These are phyloP conservation scores for Hypoxylon rickii DNA, from an alignment of 495 filamentous ascomycete genomes.

Conservation along the genomic window DNA sequence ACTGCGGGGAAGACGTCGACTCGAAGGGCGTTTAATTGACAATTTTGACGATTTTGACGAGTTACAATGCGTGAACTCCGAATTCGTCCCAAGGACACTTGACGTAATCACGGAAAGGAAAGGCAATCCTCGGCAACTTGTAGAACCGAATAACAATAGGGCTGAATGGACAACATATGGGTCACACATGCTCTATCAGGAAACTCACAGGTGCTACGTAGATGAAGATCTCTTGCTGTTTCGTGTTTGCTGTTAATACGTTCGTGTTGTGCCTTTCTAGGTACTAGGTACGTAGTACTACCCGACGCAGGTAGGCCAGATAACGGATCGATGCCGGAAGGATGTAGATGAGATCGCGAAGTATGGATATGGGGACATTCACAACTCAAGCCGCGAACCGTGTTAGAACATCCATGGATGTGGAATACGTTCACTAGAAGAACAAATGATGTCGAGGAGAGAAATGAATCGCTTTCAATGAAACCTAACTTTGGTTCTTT, in stretches of 20 bases:
- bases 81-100: background rate
- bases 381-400: too few species aligned
- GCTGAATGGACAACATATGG: constrained; percentile 3
- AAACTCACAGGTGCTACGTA: background rate
- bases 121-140: background rate
- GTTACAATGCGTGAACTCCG: background rate
- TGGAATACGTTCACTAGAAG: too few species aligned
- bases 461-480: too few species aligned
- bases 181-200: background rate
- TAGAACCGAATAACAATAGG: constrained; percentile 5
- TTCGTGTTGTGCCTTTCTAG: background rate
- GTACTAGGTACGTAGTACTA: too few species aligned
- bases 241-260: background rate
- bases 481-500: too few species aligned
- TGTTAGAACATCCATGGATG: too few species aligned
- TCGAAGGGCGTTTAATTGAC: constrained; percentile 5
- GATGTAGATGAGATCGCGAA: too few species aligned
- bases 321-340: too few species aligned
- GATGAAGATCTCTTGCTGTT: background rate
- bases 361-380: too few species aligned
- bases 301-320: too few species aligned
- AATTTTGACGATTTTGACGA: background rate
- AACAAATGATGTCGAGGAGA: too few species aligned
- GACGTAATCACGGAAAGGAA: background rate
- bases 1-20: constrained; percentile 1